These are phyloP conservation scores for Neofusicoccum sp. DNA, from an alignment of 2,329 filamentous ascomycete genomes.

Conservation along the genomic window DNA sequence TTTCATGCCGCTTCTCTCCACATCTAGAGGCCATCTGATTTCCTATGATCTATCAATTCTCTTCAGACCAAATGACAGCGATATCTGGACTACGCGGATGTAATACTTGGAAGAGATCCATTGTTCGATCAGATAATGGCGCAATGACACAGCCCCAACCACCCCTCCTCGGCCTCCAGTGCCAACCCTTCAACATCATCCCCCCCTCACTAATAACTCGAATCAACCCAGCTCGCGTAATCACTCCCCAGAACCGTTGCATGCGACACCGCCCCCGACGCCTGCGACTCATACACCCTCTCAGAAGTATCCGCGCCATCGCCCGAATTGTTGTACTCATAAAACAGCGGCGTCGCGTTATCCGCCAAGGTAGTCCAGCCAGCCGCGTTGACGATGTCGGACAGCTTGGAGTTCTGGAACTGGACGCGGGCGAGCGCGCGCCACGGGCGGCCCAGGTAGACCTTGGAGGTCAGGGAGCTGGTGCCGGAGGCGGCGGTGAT, in stretches of 20 bases:
- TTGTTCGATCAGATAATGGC: too few relatives aligned
- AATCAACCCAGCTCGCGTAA: slow-evolving; percentile 49
- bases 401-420: slow-evolving; percentile 56
- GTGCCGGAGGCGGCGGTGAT: slow-evolving; percentile 46
- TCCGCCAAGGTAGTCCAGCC: slow-evolving; percentile 60
- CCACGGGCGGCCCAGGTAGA: slow-evolving; percentile 59
- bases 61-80: too few relatives aligned
- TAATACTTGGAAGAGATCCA: too few relatives aligned
- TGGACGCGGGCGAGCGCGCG: slow-evolving; percentile 54
- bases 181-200: too few relatives aligned
- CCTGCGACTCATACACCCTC: slow-evolving; percentile 46
- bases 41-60: too few relatives aligned
- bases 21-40: too few relatives aligned
- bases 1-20: too few relatives aligned
- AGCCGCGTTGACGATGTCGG: slow-evolving; percentile 58
- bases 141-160: too few relatives aligned
- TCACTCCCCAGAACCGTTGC: slow-evolving; percentile 48
- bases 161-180: too few relatives aligned
- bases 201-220: slow-evolving; percentile 34
- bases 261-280: slow-evolving; percentile 47
- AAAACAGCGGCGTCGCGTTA: slow-evolving; percentile 44
- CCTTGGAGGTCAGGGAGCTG: slow-evolving; percentile 36
- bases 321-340: slow-evolving; percentile 63
- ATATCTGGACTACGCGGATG: too few relatives aligned
- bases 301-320: slow-evolving; percentile 57